These are phyloP conservation scores for Pluteus cervinus DNA, from an alignment of 768 basidiomycete species.

Conservation along the genomic window DNA sequence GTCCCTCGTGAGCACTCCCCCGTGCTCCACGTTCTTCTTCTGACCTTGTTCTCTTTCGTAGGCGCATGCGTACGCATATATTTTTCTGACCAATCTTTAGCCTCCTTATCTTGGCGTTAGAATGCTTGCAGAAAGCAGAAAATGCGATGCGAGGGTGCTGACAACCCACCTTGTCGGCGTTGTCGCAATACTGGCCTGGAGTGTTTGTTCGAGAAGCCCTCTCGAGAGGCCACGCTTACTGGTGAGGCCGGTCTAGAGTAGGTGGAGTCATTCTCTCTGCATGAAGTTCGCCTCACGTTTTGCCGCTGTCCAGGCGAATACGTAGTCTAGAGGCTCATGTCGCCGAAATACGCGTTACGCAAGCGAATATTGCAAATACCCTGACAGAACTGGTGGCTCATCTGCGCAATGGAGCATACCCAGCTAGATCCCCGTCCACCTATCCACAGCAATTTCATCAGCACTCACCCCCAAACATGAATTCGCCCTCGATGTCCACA, in stretches of 20 bases:
- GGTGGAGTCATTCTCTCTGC: slow-evolving; percentile 22
- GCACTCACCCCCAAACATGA: slow-evolving; percentile 62
- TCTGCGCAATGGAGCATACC: slow-evolving; percentile 51
- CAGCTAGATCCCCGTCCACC: slow-evolving; percentile 59
- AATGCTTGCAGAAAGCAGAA: slow-evolving; percentile 96
- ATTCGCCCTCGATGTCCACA: slow-evolving; percentile 50
- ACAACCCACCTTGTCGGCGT: slow-evolving; percentile 93
- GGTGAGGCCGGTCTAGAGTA: slow-evolving; percentile 89
- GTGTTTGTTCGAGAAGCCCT: slow-evolving; percentile 94
- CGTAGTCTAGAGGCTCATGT: slow-evolving; percentile 85
- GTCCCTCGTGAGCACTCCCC: slow-evolving; percentile 66
- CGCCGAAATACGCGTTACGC: slow-evolving; percentile 70
- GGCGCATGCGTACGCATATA: slow-evolving; percentile 69
- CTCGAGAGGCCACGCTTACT: slow-evolving; percentile 77
- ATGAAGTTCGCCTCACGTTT: slow-evolving; percentile 12
- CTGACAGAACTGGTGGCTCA: slow-evolving; percentile 77
- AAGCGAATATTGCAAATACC: slow-evolving; percentile 70
- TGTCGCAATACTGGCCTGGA: slow-evolving; percentile 87
- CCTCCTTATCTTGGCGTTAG: slow-evolving; percentile 32
- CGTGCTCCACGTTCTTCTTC: slow-evolving; percentile 11
- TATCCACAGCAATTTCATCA: slow-evolving; percentile 49
- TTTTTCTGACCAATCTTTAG: slow-evolving; percentile 9
- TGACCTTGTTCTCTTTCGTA: slow-evolving; percentile 23
- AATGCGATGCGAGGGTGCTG: slow-evolving; percentile 96
- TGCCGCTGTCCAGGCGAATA: slow-evolving; percentile 59